A percentile compares a stretch with the other conserved stretches of the same genome.
These are phyloP conservation scores for Balakata baccata DNA, from an alignment of 345 rosid species.

Conservation along the genomic window DNA sequence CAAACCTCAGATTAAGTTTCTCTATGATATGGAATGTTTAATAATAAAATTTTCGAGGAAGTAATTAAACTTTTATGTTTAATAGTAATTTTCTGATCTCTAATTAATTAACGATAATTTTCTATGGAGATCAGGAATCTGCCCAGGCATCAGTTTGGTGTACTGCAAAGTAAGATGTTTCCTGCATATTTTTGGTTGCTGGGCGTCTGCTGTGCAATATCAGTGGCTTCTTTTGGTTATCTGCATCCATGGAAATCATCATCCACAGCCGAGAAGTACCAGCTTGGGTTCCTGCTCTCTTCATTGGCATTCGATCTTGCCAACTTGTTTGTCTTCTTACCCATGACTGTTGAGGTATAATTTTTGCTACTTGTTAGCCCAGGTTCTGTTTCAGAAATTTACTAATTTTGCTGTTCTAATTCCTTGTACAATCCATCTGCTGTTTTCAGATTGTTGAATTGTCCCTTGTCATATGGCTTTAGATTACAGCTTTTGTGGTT, in stretches of 20 bases:
- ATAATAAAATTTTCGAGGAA: not conserved
- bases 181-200: slow-evolving; percentile 87
- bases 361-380: not conserved
- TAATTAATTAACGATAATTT: not conserved
- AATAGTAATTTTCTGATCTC: not conserved
- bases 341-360: slow-evolving; percentile 88
- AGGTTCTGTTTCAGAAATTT: not conserved
- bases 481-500: not conserved
- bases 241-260: slow-evolving; percentile 92
- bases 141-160: slow-evolving; percentile 94
- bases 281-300: slow-evolving; percentile 81
- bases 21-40: not conserved
- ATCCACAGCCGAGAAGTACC: slow-evolving; percentile 67
- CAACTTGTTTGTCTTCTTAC: slow-evolving; percentile 81
- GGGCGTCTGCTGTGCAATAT: slow-evolving; percentile 69
- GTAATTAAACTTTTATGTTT: not conserved
- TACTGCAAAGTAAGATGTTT: slow-evolving; percentile 94
- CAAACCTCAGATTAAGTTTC: not conserved
- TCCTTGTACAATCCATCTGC: not conserved
- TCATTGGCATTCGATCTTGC: slow-evolving; percentile 78
- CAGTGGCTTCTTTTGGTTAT: slow-evolving; percentile 71
- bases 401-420: not conserved
- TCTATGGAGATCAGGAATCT: slow-evolving; percentile 50
- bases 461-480: not conserved
- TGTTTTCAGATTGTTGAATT: slow-evolving; percentile 1